phyloP scores from a whole-genome alignment of 2,329 filamentous ascomycete genomes.

The Sphaceloma murrayae region DNA sequence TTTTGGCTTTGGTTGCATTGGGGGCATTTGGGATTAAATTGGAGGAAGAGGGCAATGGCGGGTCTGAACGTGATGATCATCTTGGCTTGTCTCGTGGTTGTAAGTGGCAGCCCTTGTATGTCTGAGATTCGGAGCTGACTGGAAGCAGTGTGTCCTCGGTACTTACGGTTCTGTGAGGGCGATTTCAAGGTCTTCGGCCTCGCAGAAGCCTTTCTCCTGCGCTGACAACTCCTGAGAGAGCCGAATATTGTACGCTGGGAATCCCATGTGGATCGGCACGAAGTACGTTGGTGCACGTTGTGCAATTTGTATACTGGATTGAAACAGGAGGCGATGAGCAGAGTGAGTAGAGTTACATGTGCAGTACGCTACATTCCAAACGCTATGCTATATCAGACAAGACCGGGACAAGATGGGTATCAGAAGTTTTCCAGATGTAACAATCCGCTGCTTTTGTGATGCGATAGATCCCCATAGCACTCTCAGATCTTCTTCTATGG shows the following conservation, averaged over 20 bases:
- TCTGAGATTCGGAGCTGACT: background rate
- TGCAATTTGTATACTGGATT: too few species aligned
- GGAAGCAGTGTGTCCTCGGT: constrained; percentile 11
- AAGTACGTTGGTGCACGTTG: too few species aligned
- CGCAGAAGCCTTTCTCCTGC: constrained; percentile 16
- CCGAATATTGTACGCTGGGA: too few species aligned
- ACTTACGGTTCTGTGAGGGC: constrained; percentile 13
- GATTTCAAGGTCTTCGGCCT: constrained; percentile 1
- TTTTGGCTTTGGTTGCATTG: constrained; percentile 26
- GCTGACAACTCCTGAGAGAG: constrained; percentile 13
- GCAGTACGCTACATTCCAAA: constrained; percentile 1
- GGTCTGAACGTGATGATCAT: constrained; percentile 36
- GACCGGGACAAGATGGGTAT: constrained; percentile 4
- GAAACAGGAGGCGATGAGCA: too few species aligned
- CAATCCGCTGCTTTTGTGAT: background rate
- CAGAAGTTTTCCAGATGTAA: background rate
- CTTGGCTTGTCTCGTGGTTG: constrained; percentile 17
- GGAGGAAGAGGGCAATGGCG: constrained; percentile 35
- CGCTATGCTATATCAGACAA: constrained; percentile 9
- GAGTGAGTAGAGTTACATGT: constrained; percentile 10
- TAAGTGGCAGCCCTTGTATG: background rate
- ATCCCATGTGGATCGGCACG: too few species aligned
- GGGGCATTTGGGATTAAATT: constrained; percentile 34
- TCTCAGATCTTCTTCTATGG: background rate
- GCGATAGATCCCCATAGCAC: background rate